These are phyloP conservation scores for Pisolithus marmoratus DNA, from an alignment of 768 basidiomycete genomes.

Conservation along the genomic window DNA sequence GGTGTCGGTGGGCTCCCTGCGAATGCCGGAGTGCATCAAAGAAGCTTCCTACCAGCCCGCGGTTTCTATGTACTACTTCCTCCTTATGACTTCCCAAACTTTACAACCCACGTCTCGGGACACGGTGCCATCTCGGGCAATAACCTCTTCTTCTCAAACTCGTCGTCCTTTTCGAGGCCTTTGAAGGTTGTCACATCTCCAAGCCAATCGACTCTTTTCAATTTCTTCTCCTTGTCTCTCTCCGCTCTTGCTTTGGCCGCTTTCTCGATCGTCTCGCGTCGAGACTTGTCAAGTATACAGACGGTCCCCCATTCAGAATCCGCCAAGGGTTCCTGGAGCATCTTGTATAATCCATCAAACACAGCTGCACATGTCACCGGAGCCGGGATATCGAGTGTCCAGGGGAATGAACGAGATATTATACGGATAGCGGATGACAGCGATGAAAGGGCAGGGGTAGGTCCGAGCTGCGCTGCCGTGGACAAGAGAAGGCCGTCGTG, in stretches of 20 bases:
- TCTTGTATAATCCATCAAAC: conserved; percentile 46
- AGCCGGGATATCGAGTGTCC: conserved; percentile 52
- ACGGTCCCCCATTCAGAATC: conserved; percentile 69
- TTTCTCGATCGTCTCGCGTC: conserved; percentile 40
- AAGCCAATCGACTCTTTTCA: conserved; percentile 60
- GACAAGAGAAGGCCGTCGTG: conserved; percentile 37
- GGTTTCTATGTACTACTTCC: not conserved
- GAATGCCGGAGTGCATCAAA: no score
- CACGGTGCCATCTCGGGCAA: conserved; percentile 39
- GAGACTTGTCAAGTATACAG: conserved; percentile 34
- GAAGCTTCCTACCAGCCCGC: no score
- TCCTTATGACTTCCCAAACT: conserved; percentile 32
- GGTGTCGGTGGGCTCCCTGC: no score
- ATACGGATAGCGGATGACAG: conserved; percentile 37
- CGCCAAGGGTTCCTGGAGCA: conserved; percentile 47
- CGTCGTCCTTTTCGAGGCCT: conserved; percentile 57
- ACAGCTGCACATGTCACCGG: conserved; percentile 45
- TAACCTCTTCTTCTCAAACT: conserved; percentile 44
- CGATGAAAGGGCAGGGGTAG: conserved; percentile 34
- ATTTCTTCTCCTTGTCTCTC: conserved; percentile 26
- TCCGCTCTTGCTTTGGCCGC: conserved; percentile 46
- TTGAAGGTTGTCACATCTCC: conserved; percentile 55
- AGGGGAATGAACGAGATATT: conserved; percentile 59
- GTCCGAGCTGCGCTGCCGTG: conserved; percentile 36
- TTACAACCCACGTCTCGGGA: conserved; percentile 58